phyloP scores from a whole-genome alignment of 2,329 filamentous ascomycete genomes.

The Sclerotinia spermophila region DNA sequence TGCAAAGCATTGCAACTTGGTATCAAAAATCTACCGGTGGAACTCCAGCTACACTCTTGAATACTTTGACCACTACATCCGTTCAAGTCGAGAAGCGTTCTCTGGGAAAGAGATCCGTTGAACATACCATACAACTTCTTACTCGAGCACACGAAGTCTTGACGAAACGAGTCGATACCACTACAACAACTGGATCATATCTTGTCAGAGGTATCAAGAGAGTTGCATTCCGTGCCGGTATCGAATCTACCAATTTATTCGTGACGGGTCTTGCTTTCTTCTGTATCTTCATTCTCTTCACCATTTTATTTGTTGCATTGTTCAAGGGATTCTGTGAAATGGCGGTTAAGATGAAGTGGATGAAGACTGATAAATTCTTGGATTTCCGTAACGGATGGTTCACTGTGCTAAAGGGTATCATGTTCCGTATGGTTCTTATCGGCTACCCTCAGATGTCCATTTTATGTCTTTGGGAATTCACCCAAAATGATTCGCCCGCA shows the following conservation, averaged over 20 bases:
- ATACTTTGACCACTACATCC: conserved; percentile 68
- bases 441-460: conserved; percentile 89
- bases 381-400: conserved; percentile 95
- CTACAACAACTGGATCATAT: conserved; percentile 52
- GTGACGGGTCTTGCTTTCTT: conserved; percentile 89
- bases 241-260: conserved; percentile 90
- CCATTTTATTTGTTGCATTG: conserved; percentile 65
- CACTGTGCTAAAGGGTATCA: conserved; percentile 86
- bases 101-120: conserved; percentile 50
- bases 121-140: conserved; percentile 33
- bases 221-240: conserved; percentile 78
- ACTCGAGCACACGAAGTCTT: conserved; percentile 38
- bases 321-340: conserved; percentile 83
- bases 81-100: conserved; percentile 68
- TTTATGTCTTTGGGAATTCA: conserved; percentile 91
- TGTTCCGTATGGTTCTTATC: conserved; percentile 86
- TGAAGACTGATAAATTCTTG: conserved; percentile 80
- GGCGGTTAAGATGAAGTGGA: conserved; percentile 68
- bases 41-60: conserved; percentile 73
- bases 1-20: conserved; percentile 89
- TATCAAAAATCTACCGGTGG: conserved; percentile 93
- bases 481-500: conserved; percentile 76
- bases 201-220: conserved; percentile 79
- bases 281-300: conserved; percentile 74
- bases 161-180: conserved; percentile 53